phyloP scores from a whole-genome alignment of 1,284 basidiomycete genomes.

The Austroboletus novae-zelandiae region DNA sequence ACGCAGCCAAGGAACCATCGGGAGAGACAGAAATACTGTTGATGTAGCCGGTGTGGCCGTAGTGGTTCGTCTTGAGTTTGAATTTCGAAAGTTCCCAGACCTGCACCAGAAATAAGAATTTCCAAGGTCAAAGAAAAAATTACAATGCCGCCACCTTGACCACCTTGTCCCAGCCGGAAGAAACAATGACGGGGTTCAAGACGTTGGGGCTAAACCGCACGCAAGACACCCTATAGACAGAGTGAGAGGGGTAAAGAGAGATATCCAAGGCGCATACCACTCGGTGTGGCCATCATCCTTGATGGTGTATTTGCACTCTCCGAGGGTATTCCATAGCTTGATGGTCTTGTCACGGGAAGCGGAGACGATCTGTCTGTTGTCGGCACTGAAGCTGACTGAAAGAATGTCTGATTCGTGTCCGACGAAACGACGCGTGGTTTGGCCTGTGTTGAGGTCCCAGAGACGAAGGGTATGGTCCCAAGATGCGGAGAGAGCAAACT shows the following conservation, averaged over 20 bases:
- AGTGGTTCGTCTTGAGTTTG: conserved; percentile 99
- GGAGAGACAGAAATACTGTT: conserved; percentile 99
- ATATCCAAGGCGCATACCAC: conserved; percentile 57
- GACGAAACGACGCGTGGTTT: conserved; percentile 94
- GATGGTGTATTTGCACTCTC: conserved; percentile 99
- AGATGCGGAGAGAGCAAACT: conserved; percentile 98
- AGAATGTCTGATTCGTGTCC: conserved; percentile 98
- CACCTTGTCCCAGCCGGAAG: conserved; percentile 99
- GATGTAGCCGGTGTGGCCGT: conserved; percentile 99
- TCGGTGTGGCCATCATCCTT: conserved; percentile 97
- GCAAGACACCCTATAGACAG: conserved; percentile 83
- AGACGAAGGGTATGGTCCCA: conserved; percentile 99
- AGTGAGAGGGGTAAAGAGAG: not conserved
- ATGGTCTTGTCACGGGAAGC: conserved; percentile 96
- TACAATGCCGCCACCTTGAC: conserved; percentile 86
- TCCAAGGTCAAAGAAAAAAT: conserved; percentile 49
- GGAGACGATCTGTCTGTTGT: conserved; percentile 98
- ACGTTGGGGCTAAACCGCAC: conserved; percentile 99
- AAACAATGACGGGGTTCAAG: conserved; percentile 97
- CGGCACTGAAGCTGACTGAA: conserved; percentile 96
- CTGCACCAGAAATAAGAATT: conserved; percentile 43
- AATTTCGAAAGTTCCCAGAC: conserved; percentile 99
- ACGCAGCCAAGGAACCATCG: conserved; percentile 98
- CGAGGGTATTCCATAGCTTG: conserved; percentile 99
- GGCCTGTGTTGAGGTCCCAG: conserved; percentile 97